These are phyloP conservation scores for Chalciporus piperatus DNA, from an alignment of 768 basidiomycete species.

Conservation along the genomic window DNA sequence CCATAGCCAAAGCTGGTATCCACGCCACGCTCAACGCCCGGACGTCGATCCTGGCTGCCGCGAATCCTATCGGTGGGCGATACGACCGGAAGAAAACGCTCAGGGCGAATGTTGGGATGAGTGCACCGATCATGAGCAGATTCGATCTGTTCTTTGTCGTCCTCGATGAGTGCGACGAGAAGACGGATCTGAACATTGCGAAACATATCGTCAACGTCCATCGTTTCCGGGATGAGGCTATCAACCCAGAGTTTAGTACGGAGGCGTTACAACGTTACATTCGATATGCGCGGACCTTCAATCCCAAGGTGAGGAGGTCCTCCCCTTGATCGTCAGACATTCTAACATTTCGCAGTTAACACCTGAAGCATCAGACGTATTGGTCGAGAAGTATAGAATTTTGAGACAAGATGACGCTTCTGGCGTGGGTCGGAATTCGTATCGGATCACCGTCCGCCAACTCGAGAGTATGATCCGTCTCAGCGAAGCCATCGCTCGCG, in stretches of 20 bases:
- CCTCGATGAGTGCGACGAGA: conserved; percentile 93
- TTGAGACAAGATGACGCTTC: conserved; percentile 90
- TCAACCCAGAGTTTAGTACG: conserved; percentile 95
- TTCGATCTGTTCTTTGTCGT: conserved; percentile 99
- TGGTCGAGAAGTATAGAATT: conserved; percentile 93
- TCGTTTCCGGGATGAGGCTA: conserved; percentile 90
- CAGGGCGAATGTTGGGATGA: conserved; percentile 94
- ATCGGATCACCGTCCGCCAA: conserved; percentile 96
- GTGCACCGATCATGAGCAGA: conserved; percentile 97
- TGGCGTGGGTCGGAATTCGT: conserved; percentile 86
- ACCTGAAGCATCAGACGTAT: conserved; percentile 84
- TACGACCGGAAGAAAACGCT: conserved; percentile 95
- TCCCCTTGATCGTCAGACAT: not conserved
- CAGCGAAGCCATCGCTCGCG: conserved; percentile 94
- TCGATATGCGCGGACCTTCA: conserved; percentile 95
- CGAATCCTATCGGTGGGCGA: conserved; percentile 95
- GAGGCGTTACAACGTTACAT: conserved; percentile 97
- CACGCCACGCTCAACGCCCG: conserved; percentile 98
- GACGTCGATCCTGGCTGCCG: conserved; percentile 95
- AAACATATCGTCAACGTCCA: conserved; percentile 98
- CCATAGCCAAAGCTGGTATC: conserved; percentile 98
- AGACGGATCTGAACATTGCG: conserved; percentile 89
- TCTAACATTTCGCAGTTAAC: conserved; percentile 62
- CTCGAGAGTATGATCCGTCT: conserved; percentile 98
- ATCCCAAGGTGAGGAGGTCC: conserved; percentile 69